phyloP scores from a whole-genome alignment of 208 protist genomes.

The Plasmodiophora brassicae region DNA sequence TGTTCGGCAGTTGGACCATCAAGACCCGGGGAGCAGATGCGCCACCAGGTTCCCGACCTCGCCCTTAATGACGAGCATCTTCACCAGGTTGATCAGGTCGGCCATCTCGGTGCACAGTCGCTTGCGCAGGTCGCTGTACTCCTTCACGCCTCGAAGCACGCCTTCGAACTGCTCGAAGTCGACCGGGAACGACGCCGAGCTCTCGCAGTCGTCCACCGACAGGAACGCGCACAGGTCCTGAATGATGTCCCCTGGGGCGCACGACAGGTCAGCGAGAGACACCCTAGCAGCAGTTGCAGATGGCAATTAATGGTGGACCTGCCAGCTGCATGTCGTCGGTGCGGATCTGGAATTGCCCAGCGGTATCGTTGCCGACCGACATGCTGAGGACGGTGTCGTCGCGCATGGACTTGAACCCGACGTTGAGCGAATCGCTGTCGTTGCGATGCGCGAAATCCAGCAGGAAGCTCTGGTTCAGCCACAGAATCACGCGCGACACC shows the following conservation, averaged over 20 bases:
- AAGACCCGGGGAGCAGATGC: not conserved
- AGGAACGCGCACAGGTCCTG: conserved; percentile 67
- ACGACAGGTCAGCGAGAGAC: too few species aligned
- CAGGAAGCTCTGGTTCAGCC: conserved; percentile 25
- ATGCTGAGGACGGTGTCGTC: conserved; percentile 61
- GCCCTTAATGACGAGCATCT: conserved; percentile 76
- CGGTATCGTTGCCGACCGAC: conserved; percentile 23
- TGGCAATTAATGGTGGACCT: too few species aligned
- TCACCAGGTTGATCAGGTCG: conserved; percentile 72
- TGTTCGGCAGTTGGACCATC: too few species aligned
- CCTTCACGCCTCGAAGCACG: conserved; percentile 68
- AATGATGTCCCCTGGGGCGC: conserved; percentile 68
- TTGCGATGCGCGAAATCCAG: not conserved
- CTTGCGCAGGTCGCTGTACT: conserved; percentile 72
- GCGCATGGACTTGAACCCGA: conserved; percentile 66
- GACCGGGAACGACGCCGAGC: conserved; percentile 66
- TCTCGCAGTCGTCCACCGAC: conserved; percentile 51
- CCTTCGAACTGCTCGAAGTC: conserved; percentile 50
- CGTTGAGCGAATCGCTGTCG: conserved; percentile 30
- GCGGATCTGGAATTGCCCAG: conserved; percentile 53
- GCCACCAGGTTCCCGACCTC: conserved; percentile 54
- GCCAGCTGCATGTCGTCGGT: conserved; percentile 74
- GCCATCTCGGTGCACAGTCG: conserved; percentile 84
- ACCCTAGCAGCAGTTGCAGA: too few species aligned
- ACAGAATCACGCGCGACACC: conserved; percentile 1